Evolutionary conservation across 2,329 filamentous ascomycete genomes (phyloP), one percentile per base, ranked within the genome.

Genomic region (Atkinsonella hypoxylon): DNA sequence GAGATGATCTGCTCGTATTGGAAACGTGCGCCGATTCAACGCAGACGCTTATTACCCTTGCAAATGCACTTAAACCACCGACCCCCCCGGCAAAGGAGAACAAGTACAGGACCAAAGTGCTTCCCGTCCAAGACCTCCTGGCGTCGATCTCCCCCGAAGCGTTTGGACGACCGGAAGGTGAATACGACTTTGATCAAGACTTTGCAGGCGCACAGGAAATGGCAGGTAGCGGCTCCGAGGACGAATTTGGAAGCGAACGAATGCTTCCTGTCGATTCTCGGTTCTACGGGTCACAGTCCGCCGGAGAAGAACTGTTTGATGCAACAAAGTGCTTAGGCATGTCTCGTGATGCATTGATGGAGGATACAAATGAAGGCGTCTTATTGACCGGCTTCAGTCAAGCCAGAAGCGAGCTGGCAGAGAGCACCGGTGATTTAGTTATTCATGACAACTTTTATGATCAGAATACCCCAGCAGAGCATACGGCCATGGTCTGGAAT

Each of bases 1-100:
- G 81, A 54, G 90, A 95, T 60, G 85, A 95, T 56, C 75, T 98
- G 1, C 74, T 98, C 49, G 83, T 98, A 34, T 70, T 98, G 7
- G 93, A 98, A 66, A 94, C 90, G 1, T 98, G 94, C 61, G 93
- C 93, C 31, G 93, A 98, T 67, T 98, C 93, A 1, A 97, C 89
- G 0, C 89, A 96, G 64, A 98, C 93, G 0, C 75, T 98, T 13
- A 84, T 95, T 48, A 76, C 79, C 2, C 77, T 95, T 41, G 70
- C 90, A 15, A 88, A 86, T 59, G 89, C 85, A 0, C 74, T 98
- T 4, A 82, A 83, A 38, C 93, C 91, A 4, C 91, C 93, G 1
- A 83, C 81, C 8, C 85, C 89, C 0, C 89, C 90, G 1, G 91
- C 80, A 60, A 88, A 85, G 54, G 83, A 86, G 57, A 79, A 83